phyloP scores from a whole-genome alignment of 768 basidiomycete genomes.

The Hemileccinum rubropunctum region DNA sequence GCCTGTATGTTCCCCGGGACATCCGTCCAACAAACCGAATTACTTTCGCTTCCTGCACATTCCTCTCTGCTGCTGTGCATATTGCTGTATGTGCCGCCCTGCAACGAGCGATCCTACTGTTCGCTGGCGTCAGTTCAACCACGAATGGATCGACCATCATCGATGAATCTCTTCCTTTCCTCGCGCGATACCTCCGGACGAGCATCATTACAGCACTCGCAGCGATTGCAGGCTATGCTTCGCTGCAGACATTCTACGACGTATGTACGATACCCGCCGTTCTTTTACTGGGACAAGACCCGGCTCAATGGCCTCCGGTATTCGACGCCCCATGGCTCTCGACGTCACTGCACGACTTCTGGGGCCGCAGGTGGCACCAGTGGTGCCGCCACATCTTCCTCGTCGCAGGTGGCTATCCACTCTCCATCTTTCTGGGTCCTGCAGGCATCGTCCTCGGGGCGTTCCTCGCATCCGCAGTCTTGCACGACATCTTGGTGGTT shows the following conservation, averaged over 20 bases:
- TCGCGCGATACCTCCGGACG: slow-evolving; percentile 35
- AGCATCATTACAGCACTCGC: slow-evolving; percentile 40
- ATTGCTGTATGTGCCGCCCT: slow-evolving; percentile 42
- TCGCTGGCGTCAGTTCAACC: slow-evolving; percentile 27
- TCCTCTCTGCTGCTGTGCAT: slow-evolving; percentile 32
- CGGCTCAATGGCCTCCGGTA: slow-evolving; percentile 32
- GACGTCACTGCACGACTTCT: slow-evolving; percentile 37
- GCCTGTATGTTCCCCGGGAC: slow-evolving; percentile 30
- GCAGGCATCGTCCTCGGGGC: slow-evolving; percentile 49
- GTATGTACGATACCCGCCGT: slow-evolving; percentile 22
- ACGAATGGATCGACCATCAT: slow-evolving; percentile 27
- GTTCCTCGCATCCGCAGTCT: slow-evolving; percentile 54
- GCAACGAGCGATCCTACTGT: slow-evolving; percentile 46
- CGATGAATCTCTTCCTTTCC: slow-evolving; percentile 3
- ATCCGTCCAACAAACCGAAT: slow-evolving; percentile 33
- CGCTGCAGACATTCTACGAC: slow-evolving; percentile 40
- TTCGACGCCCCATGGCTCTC: slow-evolving; percentile 35
- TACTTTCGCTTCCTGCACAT: slow-evolving; percentile 37
- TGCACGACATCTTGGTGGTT: slow-evolving; percentile 53
- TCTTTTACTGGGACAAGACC: slow-evolving; percentile 28
- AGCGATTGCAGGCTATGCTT: slow-evolving; percentile 44
- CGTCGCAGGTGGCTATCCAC: slow-evolving; percentile 27
- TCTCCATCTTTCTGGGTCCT: slow-evolving; percentile 43
- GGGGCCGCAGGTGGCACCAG: slow-evolving; percentile 42
- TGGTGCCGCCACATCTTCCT: slow-evolving; percentile 33